phyloP scores from a whole-genome alignment of 2,329 filamentous ascomycete species.

The Fusarium odoratissimum region DNA sequence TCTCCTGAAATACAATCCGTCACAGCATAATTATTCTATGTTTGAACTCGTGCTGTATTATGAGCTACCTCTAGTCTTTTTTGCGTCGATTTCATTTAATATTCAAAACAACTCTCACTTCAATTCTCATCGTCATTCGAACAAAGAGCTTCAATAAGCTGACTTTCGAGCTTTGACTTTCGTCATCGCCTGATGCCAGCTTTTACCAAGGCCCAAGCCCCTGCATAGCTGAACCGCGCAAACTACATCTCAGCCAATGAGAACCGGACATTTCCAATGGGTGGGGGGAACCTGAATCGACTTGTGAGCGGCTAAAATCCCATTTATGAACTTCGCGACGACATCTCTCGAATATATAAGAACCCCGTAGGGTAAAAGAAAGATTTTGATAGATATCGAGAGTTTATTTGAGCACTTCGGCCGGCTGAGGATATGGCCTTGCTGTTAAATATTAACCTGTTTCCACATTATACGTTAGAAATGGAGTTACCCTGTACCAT shows the following conservation, averaged over 20 bases:
- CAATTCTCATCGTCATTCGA: neutral
- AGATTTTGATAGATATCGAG: too few relatives aligned
- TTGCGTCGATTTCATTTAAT: neutral
- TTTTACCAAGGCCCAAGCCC: constrained; percentile 16
- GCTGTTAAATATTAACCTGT: neutral
- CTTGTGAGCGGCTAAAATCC: neutral
- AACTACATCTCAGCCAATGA: constrained; percentile 20
- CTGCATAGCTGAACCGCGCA: constrained; percentile 30
- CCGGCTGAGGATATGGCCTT: too few relatives aligned
- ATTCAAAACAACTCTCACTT: neutral
- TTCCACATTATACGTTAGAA: neutral
- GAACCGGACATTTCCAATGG: neutral
- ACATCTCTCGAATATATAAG: too few relatives aligned
- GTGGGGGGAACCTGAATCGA: neutral
- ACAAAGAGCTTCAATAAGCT: too few relatives aligned
- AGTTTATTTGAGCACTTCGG: neutral
- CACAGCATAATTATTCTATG: too few relatives aligned
- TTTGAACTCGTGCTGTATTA: neutral
- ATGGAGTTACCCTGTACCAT: neutral
- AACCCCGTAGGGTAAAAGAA: too few relatives aligned
- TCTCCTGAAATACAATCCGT: too few relatives aligned
- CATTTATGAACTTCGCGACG: too few relatives aligned
- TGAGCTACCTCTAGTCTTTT: neutral
- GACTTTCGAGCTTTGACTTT: constrained; percentile 16
- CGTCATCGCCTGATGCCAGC: constrained; percentile 32